phyloP scores from a whole-genome alignment of 2,329 filamentous ascomycete species.

The Capronia epimyces region DNA sequence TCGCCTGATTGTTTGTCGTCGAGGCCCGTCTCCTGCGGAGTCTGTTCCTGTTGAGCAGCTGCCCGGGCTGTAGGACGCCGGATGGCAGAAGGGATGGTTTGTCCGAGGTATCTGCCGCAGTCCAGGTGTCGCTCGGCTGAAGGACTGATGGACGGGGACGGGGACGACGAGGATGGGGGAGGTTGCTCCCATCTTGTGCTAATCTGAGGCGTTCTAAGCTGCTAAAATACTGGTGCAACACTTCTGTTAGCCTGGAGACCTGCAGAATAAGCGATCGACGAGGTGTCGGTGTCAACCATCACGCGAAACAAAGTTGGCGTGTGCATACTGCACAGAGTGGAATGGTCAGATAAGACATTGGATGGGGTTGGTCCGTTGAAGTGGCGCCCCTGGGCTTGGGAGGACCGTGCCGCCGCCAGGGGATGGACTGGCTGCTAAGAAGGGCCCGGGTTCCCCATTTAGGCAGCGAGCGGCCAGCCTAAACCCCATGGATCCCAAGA shows the following conservation, averaged over 20 bases:
- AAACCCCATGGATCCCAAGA: slow-evolving; percentile 11
- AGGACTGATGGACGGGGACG: slow-evolving; percentile 14
- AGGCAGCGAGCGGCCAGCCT: slow-evolving; percentile 16
- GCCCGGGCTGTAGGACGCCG: slow-evolving; percentile 6
- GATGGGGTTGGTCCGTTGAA: background rate
- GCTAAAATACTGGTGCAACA: slow-evolving; percentile 33
- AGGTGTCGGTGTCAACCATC: slow-evolving; percentile 12
- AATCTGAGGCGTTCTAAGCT: slow-evolving; percentile 33
- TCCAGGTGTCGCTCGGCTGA: slow-evolving; percentile 7
- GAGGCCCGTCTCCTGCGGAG: slow-evolving; percentile 14
- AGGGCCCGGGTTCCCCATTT: background rate
- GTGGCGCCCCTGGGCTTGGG: background rate
- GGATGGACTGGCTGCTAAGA: slow-evolving; percentile 1
- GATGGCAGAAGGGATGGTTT: slow-evolving; percentile 9
- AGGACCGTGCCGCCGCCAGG: slow-evolving; percentile 8
- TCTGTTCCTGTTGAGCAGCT: slow-evolving; percentile 10
- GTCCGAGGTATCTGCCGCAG: slow-evolving; percentile 9
- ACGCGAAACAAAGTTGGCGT: slow-evolving; percentile 2
- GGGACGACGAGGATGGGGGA: slow-evolving; percentile 9
- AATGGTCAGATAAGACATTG: background rate
- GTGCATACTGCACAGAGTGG: slow-evolving; percentile 1
- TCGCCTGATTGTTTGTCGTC: slow-evolving; percentile 13
- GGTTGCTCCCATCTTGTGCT: slow-evolving; percentile 28
- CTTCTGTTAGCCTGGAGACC: slow-evolving; percentile 26
- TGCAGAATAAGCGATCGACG: slow-evolving; percentile 24